A percentile compares a stretch with the other conserved stretches of the same genome.
Evolutionary conservation across 148 eudicot species (phyloP).

Genomic region (Diospyros lotus): DNA sequence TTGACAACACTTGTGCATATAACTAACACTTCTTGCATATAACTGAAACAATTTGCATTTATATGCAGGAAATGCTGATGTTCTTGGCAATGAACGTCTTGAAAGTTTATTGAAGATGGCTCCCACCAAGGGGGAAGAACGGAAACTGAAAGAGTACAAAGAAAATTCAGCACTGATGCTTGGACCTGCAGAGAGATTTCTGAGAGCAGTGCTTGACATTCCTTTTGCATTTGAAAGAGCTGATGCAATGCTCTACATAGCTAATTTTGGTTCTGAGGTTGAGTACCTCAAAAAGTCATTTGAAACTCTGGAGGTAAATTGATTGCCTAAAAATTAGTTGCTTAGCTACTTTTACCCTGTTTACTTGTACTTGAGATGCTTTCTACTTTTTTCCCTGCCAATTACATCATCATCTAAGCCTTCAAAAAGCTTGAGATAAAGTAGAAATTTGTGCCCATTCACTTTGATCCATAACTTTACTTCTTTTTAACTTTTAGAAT

Average conservation of each 20-base stretch:
- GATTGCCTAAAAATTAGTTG: neutral
- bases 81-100: conserved; percentile 46
- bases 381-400: neutral
- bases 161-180: conserved; percentile 56
- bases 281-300: conserved; percentile 55
- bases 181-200: conserved; percentile 58
- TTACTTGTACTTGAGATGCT: neutral
- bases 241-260: conserved; percentile 52
- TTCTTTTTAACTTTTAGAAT: neutral
- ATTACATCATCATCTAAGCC: too few species aligned
- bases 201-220: conserved; percentile 48
- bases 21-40: neutral
- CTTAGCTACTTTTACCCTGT: neutral
- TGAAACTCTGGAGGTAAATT: conserved; percentile 54
- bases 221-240: conserved; percentile 60
- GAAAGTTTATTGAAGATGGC: conserved; percentile 59
- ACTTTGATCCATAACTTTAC: neutral
- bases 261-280: conserved; percentile 50
- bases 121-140: conserved; percentile 60
- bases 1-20: too few species aligned
- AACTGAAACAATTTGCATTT: neutral
- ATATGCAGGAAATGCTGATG: conserved; percentile 42
- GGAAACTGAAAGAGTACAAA: conserved; percentile 46
- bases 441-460: neutral
- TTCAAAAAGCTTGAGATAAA: neutral